Percentiles rank a stretch among this genome's conserved stretches.
These are phyloP conservation scores for Pythium apleroticum DNA, from an alignment of 352 stramenopile genomes.

Conservation along the genomic window DNA sequence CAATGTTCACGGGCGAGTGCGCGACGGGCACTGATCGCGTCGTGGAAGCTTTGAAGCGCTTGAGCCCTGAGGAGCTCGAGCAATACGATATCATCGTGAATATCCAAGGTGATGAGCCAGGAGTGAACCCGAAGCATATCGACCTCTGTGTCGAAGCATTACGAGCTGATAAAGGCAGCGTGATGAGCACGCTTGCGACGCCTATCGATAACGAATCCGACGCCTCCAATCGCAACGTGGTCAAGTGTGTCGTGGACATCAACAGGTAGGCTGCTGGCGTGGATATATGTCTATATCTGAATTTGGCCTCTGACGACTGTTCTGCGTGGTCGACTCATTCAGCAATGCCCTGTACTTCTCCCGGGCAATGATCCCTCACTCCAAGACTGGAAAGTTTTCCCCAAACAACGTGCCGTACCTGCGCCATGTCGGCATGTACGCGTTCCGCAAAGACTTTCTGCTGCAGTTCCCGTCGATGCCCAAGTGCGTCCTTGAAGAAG, in stretches of 20 bases:
- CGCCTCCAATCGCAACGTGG: slow-evolving; percentile 58
- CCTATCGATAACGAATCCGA: slow-evolving; percentile 60
- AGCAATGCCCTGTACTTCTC: slow-evolving; percentile 88
- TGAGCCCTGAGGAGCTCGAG: slow-evolving; percentile 41
- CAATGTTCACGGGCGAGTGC: slow-evolving; percentile 66
- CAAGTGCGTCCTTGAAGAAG: slow-evolving; percentile 49
- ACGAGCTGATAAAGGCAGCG: slow-evolving; percentile 39
- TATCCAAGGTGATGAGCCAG: slow-evolving; percentile 82
- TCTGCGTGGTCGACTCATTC: background rate
- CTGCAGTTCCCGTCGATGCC: slow-evolving; percentile 65
- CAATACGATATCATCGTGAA: slow-evolving; percentile 82
- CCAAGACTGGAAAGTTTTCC: slow-evolving; percentile 56
- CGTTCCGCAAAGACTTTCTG: slow-evolving; percentile 73
- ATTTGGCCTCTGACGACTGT: background rate
- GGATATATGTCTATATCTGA: too few species aligned
- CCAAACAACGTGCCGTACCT: slow-evolving; percentile 54
- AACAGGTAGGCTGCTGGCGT: slow-evolving; percentile 39
- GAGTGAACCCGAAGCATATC: slow-evolving; percentile 77
- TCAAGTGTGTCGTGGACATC: slow-evolving; percentile 73
- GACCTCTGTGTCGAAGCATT: slow-evolving; percentile 66
- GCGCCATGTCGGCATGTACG: slow-evolving; percentile 82
- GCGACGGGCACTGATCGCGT: slow-evolving; percentile 77
- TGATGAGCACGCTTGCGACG: slow-evolving; percentile 81
- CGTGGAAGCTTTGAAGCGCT: slow-evolving; percentile 51
- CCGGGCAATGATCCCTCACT: slow-evolving; percentile 73